Evolutionary conservation across 768 basidiomycete species (phyloP), one percentile per base, ranked within the genome.

Genomic region (Phlebiopsis gigantea): DNA sequence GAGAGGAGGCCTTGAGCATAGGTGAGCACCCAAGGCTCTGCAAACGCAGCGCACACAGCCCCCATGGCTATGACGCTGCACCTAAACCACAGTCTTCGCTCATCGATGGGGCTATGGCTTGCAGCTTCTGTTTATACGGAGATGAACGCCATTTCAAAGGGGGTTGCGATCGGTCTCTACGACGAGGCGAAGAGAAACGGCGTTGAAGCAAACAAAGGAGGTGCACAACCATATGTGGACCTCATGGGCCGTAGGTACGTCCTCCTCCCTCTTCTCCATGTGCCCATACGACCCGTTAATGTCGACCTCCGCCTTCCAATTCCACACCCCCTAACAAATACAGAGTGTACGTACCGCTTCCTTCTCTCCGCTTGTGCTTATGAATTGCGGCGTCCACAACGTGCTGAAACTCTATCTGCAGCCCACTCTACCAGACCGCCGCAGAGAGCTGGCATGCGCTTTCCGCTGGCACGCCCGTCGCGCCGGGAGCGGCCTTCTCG

Each of bases 51-150:
- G 55, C 53, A 5, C 50, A 51, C 50, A 39, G 50, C 50, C 47
- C n/a, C 15, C 47, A 46, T 47, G 57, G 45, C 57, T 56, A 57
- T 62, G 43, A 50, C 50, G 57, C 58, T 26, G 25, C 28, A 39
- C 26, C 46, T 48, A n/a, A 24, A n/a, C 39, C 14, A 21, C 42
- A 21, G 4, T 29, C 17, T 45, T 29, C 43, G 43, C 25, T 51
- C 43, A 19, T 28, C 41, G 10, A 49, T 53, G 51, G 22, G 24
- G 28, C 53, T 29, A 47, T 44, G 34, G 30, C 31, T 17, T 30
- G 14, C 61, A 93, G 95, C 94, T 4, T 90, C 92, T 47, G 92
- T 87, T 19, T 97, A 93, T 69, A 96, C 94, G 9, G 93, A 96
- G 67, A 82, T 96, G 80, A 96, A 95, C 61, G 92, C 92, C 0